Base-by-base conservation (phyloP, 208 protist genomes). In the Acanthamoeba lenticulata region DNA sequence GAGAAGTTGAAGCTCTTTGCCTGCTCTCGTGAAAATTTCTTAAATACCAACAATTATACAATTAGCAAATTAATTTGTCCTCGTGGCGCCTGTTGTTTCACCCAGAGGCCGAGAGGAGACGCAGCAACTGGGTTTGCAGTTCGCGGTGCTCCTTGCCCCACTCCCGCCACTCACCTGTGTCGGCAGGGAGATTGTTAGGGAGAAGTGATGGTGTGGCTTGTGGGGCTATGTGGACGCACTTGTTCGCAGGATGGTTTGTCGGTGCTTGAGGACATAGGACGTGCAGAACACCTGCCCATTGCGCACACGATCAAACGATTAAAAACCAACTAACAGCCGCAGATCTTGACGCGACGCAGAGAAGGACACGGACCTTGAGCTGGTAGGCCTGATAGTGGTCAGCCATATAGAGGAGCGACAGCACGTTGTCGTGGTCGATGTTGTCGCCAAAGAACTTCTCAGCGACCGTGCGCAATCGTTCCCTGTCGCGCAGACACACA, bases 401-500 rank as follows among this genome's bases (percentile, higher is more conserved):
- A 17, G 65, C 65, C 36, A 74, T 17, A n/a, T 74, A 34, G 2
- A 74, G 65, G 6, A 74, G 34, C 65, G 65, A 74, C 6, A 74
- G 65, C 34, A 74, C 65, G 34, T 74, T 74, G 29, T 74, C 65
- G 29, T 74, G 29, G 11, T 74, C 29, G 36, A 74, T 40, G 34
- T 44, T 74, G 65, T 74, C 65, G 29, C 65, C 65, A 44, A 74
- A 44, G 65, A 74, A 74, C 36, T 74, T 74, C 65, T 74, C 65
- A 15, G 32, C 65, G 32, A 74, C 15, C 65, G 65, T 42, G 0
- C 65, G 65, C 65, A 74, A n/a, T n/a, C 65, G 65, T n/a, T 74
- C 65, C 29, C 65, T 74, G 9, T 29, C 57, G n/a, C 57, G 57
- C 57, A n/a, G 5, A 67, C 15, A 32, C 15, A 67, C 57, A 21